Percentiles rank a stretch among this genome's conserved stretches.
phyloP scores from a whole-genome alignment of 148 eudicot species.

The Camellia japonica region DNA sequence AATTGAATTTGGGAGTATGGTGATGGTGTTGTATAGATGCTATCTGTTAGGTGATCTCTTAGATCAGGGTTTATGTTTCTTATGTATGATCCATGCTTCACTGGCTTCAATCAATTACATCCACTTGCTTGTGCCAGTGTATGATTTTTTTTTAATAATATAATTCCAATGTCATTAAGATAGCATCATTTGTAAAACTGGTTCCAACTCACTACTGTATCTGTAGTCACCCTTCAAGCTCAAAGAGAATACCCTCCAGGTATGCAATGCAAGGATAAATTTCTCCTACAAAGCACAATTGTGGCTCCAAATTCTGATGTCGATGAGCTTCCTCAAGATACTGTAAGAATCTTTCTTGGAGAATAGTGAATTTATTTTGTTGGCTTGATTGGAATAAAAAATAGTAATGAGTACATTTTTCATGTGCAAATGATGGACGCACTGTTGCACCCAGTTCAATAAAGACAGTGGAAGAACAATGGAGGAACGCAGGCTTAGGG shows the following conservation, averaged over 20 bases:
- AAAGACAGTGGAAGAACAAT: conserved; percentile 71
- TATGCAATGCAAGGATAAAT: conserved; percentile 84
- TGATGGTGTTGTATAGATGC: too few species aligned
- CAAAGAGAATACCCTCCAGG: conserved; percentile 79
- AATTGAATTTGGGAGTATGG: too few species aligned
- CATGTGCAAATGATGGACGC: conserved; percentile 3
- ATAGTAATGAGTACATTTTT: conserved; percentile 7
- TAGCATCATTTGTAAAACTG: conserved; percentile 12
- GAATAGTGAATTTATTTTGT: not conserved
- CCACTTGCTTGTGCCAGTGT: not conserved
- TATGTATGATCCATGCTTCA: not conserved
- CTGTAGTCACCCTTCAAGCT: conserved; percentile 87
- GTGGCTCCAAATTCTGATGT: conserved; percentile 58
- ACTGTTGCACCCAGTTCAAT: conserved; percentile 47
- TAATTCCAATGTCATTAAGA: conserved; percentile 8
- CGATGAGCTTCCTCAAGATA: conserved; percentile 71
- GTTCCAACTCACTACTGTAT: conserved; percentile 14
- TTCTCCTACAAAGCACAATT: conserved; percentile 80
- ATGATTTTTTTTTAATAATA: not conserved
- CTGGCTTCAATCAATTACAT: not conserved
- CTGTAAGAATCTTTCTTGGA: conserved; percentile 44
- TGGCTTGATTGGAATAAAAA: conserved; percentile 4
- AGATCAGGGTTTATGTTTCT: not conserved
- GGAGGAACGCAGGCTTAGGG: conserved; percentile 81
- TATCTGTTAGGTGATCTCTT: not conserved